Conservation (phyloP, 768 basidiomycete species). For the Boletus bicolor region DNA sequence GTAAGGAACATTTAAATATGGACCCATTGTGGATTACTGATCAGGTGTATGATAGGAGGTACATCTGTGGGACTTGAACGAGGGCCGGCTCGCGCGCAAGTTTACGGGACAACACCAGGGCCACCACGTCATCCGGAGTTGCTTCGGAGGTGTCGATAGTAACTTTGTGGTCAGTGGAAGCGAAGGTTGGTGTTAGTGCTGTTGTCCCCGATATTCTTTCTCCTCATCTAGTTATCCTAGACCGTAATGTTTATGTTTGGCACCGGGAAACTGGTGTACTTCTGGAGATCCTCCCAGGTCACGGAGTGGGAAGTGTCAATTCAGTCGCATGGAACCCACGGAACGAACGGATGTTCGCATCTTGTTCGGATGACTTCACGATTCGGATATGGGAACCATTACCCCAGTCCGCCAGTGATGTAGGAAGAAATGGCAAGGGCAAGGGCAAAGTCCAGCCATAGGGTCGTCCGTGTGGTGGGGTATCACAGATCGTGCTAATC, state of each 20-base stretch:
- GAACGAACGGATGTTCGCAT: conserved; percentile 90
- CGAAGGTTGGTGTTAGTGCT: conserved; percentile 64
- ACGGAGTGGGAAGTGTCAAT: conserved; percentile 89
- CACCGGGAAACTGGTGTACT: conserved; percentile 80
- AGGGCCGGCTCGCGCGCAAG: conserved; percentile 68
- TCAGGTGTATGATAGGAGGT: conserved; percentile 61
- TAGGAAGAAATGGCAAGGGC: conserved; percentile 48
- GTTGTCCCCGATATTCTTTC: conserved; percentile 3
- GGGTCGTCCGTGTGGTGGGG: conserved; percentile 22
- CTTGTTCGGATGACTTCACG: conserved; percentile 89
- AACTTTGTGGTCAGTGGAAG: conserved; percentile 92
- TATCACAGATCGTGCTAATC: conserved; percentile 17
- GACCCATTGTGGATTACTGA: conserved; percentile 6
- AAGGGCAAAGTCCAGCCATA: conserved; percentile 61
- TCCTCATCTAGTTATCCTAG: conserved; percentile 41
- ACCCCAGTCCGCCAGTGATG: conserved; percentile 22
- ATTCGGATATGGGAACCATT: conserved; percentile 83
- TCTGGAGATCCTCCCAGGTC: conserved; percentile 86
- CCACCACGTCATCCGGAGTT: conserved; percentile 84
- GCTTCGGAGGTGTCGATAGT: conserved; percentile 87
- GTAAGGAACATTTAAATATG: conserved; percentile 43
- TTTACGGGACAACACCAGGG: conserved; percentile 85
- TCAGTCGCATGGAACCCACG: conserved; percentile 95
- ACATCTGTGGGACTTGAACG: conserved; percentile 78
- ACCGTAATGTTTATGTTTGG: conserved; percentile 94